Conservation (phyloP, 495 filamentous ascomycete genomes). For the Sphaerosporella brunnea region DNA sequence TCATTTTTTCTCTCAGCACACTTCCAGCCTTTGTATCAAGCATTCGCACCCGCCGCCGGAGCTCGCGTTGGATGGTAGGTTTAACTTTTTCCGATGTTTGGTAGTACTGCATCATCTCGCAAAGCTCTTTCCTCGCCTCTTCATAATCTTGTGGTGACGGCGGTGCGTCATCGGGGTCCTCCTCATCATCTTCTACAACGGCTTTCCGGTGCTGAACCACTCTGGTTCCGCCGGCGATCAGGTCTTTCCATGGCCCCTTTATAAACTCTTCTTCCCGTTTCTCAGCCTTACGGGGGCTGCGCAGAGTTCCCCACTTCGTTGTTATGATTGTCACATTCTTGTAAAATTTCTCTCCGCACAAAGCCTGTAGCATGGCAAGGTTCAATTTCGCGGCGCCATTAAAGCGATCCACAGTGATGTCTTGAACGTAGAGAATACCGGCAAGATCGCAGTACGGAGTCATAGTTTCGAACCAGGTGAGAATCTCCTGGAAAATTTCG, state of each 20-base stretch:
- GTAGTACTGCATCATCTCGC: not conserved
- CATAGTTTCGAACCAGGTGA: slow-evolving; percentile 22
- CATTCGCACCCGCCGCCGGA: not conserved
- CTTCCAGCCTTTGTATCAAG: not conserved
- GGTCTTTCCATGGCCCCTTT: not conserved
- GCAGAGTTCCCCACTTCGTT: slow-evolving; percentile 12
- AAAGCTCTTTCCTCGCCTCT: not conserved
- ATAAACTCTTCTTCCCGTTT: not conserved
- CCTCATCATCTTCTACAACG: not conserved
- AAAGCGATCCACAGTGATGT: slow-evolving; percentile 21
- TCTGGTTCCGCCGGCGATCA: not conserved
- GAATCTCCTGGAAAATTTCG: slow-evolving; percentile 29
- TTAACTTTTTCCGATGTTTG: not conserved
- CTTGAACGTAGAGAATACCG: slow-evolving; percentile 26
- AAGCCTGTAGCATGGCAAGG: slow-evolving; percentile 20
- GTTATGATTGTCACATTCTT: slow-evolving; percentile 18
- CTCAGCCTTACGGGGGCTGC: not conserved
- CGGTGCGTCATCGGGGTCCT: not conserved
- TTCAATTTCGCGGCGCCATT: slow-evolving; percentile 15
- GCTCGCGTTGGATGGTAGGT: not conserved
- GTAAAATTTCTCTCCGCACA: slow-evolving; percentile 13
- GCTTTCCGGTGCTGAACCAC: not conserved
- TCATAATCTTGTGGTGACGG: too few relatives aligned
- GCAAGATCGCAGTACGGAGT: slow-evolving; percentile 19
- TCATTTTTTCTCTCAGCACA: not conserved